Conservation (phyloP, 345 rosid species). For the Geranium brycei region DNA sequence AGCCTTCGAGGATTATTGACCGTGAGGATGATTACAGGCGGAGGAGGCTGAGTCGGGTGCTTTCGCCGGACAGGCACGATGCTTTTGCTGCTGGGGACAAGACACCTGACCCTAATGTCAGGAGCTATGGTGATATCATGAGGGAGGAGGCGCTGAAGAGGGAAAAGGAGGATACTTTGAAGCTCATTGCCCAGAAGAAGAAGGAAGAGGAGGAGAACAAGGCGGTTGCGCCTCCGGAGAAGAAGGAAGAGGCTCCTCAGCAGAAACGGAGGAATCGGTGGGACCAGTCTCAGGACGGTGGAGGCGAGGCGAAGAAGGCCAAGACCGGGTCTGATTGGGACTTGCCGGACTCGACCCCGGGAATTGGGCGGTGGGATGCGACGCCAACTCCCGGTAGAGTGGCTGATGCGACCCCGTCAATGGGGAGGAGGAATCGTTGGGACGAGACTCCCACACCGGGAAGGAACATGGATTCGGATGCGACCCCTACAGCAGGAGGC, state of each 20-base stretch:
- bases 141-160: constrained; percentile 65
- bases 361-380: constrained; percentile 89
- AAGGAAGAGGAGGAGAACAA: constrained; percentile 25
- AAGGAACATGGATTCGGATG: constrained; percentile 72
- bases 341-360: constrained; percentile 69
- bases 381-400: constrained; percentile 78
- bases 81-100: constrained; percentile 83
- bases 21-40: constrained; percentile 87
- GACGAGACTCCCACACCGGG: constrained; percentile 99
- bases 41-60: constrained; percentile 63
- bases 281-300: constrained; percentile 74
- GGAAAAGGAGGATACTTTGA: constrained; percentile 69
- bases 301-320: constrained; percentile 45
- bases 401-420: constrained; percentile 66
- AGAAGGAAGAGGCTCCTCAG: constrained; percentile 3
- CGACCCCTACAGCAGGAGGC: constrained; percentile 69
- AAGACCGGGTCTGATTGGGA: constrained; percentile 92
- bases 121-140: constrained; percentile 80
- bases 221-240: constrained; percentile 15
- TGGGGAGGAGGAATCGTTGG: constrained; percentile 81
- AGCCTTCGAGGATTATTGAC: constrained; percentile 62
- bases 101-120: constrained; percentile 72
- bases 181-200: constrained; percentile 16
- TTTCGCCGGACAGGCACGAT: constrained; percentile 93
- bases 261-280: constrained; percentile 84